Evolutionary conservation across 176 grass and related monocot species (phyloP).

Genomic region (Oryza glaberrima): DNA sequence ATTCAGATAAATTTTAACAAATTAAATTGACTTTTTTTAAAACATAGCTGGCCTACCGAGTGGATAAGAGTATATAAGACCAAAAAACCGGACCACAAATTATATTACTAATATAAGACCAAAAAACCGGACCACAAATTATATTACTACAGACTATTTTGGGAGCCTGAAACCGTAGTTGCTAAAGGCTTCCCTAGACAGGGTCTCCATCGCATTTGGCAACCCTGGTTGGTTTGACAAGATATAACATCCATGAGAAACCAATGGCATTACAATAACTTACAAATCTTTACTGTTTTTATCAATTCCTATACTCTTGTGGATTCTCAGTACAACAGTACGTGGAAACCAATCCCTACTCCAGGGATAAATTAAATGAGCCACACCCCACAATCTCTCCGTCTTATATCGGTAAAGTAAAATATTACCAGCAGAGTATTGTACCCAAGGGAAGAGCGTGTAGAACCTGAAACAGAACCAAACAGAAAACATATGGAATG

Average conservation of each 20-base stretch:
- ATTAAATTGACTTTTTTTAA: too few species aligned
- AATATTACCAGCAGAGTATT: background rate
- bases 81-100: too few species aligned
- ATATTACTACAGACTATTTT: too few species aligned
- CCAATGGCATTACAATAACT: slow-evolving; percentile 25
- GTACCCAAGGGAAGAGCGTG: background rate
- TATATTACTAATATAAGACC: too few species aligned
- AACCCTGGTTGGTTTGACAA: background rate
- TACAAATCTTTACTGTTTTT: slow-evolving; percentile 39
- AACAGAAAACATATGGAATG: slow-evolving; percentile 29
- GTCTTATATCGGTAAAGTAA: background rate
- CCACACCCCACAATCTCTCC: slow-evolving; percentile 25
- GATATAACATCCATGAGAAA: background rate
- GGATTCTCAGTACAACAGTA: slow-evolving; percentile 30
- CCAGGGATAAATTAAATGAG: slow-evolving; percentile 18
- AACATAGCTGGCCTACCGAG: too few species aligned
- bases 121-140: too few species aligned
- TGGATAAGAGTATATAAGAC: too few species aligned
- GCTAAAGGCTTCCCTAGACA: too few species aligned
- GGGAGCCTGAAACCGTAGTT: too few species aligned
- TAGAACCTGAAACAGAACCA: slow-evolving; percentile 24
- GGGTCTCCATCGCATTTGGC: too few species aligned
- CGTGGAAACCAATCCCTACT: slow-evolving; percentile 26
- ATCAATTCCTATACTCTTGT: slow-evolving; percentile 25
- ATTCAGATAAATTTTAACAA: too few species aligned